Evolutionary conservation across 768 basidiomycete species (phyloP), one percentile per base, ranked within the genome.

Genomic region (Boletus patriciae): DNA sequence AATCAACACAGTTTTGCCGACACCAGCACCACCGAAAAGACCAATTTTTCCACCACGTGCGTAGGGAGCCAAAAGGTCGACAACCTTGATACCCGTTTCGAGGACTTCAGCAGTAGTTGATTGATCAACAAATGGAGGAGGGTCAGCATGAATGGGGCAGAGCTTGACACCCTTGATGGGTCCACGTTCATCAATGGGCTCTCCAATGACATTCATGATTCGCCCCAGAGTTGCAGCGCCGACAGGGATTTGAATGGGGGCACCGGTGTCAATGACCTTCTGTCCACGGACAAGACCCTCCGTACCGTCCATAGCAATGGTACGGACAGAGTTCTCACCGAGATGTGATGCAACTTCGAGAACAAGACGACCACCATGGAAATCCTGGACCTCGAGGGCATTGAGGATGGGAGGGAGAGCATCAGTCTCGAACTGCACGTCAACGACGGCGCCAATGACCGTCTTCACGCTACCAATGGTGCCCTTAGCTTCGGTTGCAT

Each of bases 21-120:
- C 97, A 90, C 97, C 97, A 66, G 97, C 97, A 89, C 97, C 97
- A 71, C 97, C 97, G 79, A 99, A 97, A 69, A 99, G 91, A 84
- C 97, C 97, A 76, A 99, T 98, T 80, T 99, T 99, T 78, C 97
- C 97, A 81, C 97, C 97, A 88, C 97, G 95, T 66, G 97, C 97
- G 73, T 99, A 99, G 57, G 97, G 97, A 52, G 97, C 97, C 66
- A 99, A 90, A 64, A 99, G 89, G 76, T 99, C 97, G 75, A 99
- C 97, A 72, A 99, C 97, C 83, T 99, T 99, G 84, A 99, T 99
- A 80, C 97, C 97, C 54, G 97, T 99, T 81, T 99, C 97, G 69
- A 99, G 83, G 54, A 99, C 93, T 75, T 99, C 97, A 62, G 97
- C 95, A 44, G 94, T 94, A 52, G 97, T 99, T 33, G 97, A 97